Evolutionary conservation across 106 monocot species (phyloP).

Genomic region (Apostasia ramifera): DNA sequence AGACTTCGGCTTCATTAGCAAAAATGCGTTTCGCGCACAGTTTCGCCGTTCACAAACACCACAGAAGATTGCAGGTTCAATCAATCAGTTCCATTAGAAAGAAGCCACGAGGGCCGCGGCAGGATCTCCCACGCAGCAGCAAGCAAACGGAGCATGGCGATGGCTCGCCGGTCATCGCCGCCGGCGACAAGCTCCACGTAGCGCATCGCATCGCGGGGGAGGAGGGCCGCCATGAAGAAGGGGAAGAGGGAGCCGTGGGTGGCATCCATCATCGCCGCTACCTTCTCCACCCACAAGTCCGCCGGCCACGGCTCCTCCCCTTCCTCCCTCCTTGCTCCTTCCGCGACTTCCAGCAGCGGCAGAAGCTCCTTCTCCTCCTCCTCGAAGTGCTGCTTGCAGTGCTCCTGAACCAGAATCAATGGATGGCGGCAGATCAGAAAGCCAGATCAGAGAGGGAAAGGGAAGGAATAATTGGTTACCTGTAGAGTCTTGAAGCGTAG

Average conservation of each 20-base stretch:
- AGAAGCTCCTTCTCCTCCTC: slow-evolving; percentile 71
- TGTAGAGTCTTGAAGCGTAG: slow-evolving; percentile 56
- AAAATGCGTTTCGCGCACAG: no score
- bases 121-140: slow-evolving; percentile 17
- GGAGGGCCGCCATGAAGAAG: slow-evolving; percentile 58
- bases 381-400: slow-evolving; percentile 69
- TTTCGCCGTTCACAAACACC: no score
- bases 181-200: slow-evolving; percentile 40
- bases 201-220: slow-evolving; percentile 61
- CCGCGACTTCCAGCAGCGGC: slow-evolving; percentile 45
- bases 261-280: slow-evolving; percentile 39
- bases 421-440: not conserved
- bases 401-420: slow-evolving; percentile 26
- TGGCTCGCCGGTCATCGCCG: slow-evolving; percentile 20
- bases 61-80: no score
- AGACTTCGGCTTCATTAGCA: no score
- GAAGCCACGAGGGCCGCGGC: slow-evolving; percentile 5
- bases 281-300: slow-evolving; percentile 18
- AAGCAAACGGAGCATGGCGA: slow-evolving; percentile 36
- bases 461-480: slow-evolving; percentile 6
- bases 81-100: no score
- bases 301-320: slow-evolving; percentile 18
- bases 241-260: slow-evolving; percentile 70
- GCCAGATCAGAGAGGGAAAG: not conserved
- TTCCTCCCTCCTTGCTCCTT: slow-evolving; percentile 17